Percentiles rank a stretch among this genome's conserved stretches.
phyloP scores from a whole-genome alignment of 805 yeast genomes.

The Ogataea trehalophila region DNA sequence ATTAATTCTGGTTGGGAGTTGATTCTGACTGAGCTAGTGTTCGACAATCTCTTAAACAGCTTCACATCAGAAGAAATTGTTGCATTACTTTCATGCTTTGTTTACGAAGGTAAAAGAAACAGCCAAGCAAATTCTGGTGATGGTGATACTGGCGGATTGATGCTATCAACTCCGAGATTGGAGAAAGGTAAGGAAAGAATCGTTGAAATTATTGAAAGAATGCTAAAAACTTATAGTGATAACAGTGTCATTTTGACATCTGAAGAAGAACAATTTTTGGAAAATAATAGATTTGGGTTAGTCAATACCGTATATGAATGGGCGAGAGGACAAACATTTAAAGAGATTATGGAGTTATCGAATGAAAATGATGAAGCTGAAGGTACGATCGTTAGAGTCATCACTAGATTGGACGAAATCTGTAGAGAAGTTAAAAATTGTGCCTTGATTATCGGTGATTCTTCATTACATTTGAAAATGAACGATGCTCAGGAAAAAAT shows the following conservation, averaged over 20 bases:
- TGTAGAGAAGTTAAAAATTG: conserved; percentile 94
- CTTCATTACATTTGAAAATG: conserved; percentile 85
- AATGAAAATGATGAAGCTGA: conserved; percentile 67
- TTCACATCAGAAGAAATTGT: conserved; percentile 95
- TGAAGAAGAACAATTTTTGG: conserved; percentile 82
- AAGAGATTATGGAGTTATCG: conserved; percentile 84
- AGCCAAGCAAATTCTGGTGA: conserved; percentile 44
- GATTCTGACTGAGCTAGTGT: conserved; percentile 78
- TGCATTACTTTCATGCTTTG: conserved; percentile 88
- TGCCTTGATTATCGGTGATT: conserved; percentile 90
- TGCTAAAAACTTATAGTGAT: conserved; percentile 55
- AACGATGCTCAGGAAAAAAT: conserved; percentile 88
- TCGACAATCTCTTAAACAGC: conserved; percentile 89
- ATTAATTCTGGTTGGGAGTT: conserved; percentile 88
- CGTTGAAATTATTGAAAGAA: conserved; percentile 59
- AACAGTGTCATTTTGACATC: conserved; percentile 72
- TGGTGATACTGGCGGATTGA: conserved; percentile 2
- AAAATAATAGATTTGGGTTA: conserved; percentile 80
- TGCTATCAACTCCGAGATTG: conserved; percentile 63
- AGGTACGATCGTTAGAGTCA: conserved; percentile 95
- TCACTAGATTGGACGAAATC: conserved; percentile 88
- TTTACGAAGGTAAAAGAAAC: conserved; percentile 73
- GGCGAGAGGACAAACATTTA: conserved; percentile 93
- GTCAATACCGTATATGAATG: conserved; percentile 96
- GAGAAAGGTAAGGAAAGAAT: conserved; percentile 68